Evolutionary conservation across 345 rosid genomes (phyloP).

Genomic region (Noccaea bulbosa): DNA sequence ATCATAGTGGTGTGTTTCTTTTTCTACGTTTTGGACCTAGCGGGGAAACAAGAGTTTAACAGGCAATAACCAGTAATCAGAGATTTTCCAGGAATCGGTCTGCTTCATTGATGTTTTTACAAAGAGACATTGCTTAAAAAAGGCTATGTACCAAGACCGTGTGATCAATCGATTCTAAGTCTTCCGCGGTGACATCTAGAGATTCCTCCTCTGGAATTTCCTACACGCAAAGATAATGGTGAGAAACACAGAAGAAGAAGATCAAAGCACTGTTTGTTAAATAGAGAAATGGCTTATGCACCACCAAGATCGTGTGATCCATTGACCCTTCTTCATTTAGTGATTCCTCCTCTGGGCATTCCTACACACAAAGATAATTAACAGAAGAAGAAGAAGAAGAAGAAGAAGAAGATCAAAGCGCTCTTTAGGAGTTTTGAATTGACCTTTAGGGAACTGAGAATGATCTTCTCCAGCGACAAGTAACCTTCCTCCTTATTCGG

Average conservation of each 20-base stretch:
- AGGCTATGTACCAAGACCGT: constrained; percentile 60
- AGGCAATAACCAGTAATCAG: not conserved
- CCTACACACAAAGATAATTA: not conserved
- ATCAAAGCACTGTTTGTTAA: not conserved
- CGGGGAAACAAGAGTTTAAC: constrained; percentile 13
- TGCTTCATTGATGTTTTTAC: not conserved
- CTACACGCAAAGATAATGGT: constrained; percentile 23
- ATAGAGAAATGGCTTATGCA: too few species aligned
- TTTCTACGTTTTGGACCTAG: constrained; percentile 53
- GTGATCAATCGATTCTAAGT: constrained; percentile 51
- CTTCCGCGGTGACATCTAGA: constrained; percentile 41
- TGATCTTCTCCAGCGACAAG: constrained; percentile 64
- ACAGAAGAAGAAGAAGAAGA: too few species aligned
- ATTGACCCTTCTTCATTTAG: too few species aligned
- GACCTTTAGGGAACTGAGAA: constrained; percentile 53
- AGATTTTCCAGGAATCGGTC: not conserved
- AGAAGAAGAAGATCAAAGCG: not conserved
- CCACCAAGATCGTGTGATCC: too few species aligned
- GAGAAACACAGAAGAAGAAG: constrained; percentile 9
- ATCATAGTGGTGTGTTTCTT: constrained; percentile 66
- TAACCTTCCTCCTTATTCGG: constrained; percentile 57
- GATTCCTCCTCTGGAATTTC: constrained; percentile 35
- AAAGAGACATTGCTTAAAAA: not conserved
- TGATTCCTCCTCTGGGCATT: too few species aligned
- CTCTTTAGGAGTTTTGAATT: not conserved